Conservation (phyloP, 78 protist genomes). For the Bodo saltans region DNA sequence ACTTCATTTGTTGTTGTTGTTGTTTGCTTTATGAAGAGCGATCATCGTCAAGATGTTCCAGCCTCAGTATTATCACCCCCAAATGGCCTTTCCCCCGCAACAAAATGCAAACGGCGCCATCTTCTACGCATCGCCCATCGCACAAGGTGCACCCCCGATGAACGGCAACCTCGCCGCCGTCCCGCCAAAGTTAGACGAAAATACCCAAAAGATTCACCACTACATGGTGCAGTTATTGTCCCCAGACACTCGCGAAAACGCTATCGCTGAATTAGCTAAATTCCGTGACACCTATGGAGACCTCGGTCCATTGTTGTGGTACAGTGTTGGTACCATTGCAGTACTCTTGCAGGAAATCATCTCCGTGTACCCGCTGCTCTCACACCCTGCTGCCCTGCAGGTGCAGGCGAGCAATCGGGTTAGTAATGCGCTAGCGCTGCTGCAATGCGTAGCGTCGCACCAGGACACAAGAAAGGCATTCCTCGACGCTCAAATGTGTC, state of each 20-base stretch:
- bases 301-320: conserved; percentile 95
- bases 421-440: conserved; percentile 96
- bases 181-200: background rate
- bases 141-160: no score
- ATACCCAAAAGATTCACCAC: background rate
- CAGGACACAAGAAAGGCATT: conserved; percentile 92
- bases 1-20: no score
- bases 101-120: no score
- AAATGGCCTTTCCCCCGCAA: no score
- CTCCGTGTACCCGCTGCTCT: conserved; percentile 90
- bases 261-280: conserved; percentile 88
- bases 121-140: no score
- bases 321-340: conserved; percentile 88
- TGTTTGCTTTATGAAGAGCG: no score
- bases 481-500: conserved; percentile 94
- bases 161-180: background rate
- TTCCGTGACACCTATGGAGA: conserved; percentile 83
- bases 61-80: no score
- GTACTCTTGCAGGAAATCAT: conserved; percentile 94
- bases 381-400: conserved; percentile 88
- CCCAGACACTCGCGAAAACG: conserved; percentile 67
- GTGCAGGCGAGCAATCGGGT: conserved; percentile 89
- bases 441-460: conserved; percentile 97
- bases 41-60: no score
- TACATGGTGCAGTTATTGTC: background rate